phyloP scores from a whole-genome alignment of 2,329 filamentous ascomycete species.

The Neocucurbitaria cava region DNA sequence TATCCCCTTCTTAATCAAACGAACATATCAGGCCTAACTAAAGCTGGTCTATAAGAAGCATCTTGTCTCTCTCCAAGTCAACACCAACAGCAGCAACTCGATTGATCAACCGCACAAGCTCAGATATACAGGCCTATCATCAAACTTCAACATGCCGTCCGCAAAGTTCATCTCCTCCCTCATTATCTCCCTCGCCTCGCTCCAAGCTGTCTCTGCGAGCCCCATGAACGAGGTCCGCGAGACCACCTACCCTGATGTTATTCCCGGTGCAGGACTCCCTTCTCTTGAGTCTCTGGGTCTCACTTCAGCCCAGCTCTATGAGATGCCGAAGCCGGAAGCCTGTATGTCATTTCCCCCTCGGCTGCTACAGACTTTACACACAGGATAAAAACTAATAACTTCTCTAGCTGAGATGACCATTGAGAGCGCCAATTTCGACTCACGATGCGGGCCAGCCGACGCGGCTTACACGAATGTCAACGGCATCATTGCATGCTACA shows the following conservation, averaged over 20 bases:
- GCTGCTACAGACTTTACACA: too few species aligned
- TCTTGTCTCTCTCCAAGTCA: not conserved
- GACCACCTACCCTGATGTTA: not conserved
- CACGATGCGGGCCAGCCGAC: constrained; percentile 12
- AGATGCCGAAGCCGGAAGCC: not conserved
- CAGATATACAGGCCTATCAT: not conserved
- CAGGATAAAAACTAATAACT: not conserved
- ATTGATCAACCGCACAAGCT: not conserved
- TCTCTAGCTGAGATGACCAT: not conserved
- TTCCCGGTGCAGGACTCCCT: constrained; percentile 10
- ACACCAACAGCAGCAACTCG: not conserved
- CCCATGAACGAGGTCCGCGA: not conserved
- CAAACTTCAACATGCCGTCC: not conserved
- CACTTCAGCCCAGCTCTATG: constrained; percentile 6
- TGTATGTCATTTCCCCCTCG: not conserved
- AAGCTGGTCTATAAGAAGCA: not conserved
- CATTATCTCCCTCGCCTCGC: not conserved
- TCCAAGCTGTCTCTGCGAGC: not conserved
- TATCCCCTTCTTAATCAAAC: not conserved
- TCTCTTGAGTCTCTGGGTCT: constrained; percentile 11
- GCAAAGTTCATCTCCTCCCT: not conserved
- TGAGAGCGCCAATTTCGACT: not conserved
- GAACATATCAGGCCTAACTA: too few species aligned
- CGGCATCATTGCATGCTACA: constrained; percentile 15
- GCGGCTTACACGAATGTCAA: constrained; percentile 13